Evolutionary conservation across 768 basidiomycete genomes (phyloP).

Genomic region (Boletus pseudopeckii): DNA sequence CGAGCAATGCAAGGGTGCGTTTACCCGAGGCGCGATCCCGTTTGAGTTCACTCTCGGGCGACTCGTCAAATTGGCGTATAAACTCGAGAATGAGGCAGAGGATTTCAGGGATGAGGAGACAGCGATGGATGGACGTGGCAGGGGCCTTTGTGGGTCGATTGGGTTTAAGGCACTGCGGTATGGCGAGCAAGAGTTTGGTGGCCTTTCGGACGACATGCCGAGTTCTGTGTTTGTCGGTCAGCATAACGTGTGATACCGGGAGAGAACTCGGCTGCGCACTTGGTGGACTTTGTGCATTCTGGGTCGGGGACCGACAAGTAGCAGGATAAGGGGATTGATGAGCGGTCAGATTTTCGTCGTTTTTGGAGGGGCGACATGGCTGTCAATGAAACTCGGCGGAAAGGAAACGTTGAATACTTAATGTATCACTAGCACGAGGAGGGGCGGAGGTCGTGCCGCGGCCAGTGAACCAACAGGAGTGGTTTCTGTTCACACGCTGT

Average conservation of each 20-base stretch:
- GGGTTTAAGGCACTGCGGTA: not conserved
- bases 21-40: constrained; percentile 16
- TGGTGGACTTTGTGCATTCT: not conserved
- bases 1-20: constrained; percentile 25
- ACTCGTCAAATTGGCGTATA: constrained; percentile 21
- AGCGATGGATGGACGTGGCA: constrained; percentile 15
- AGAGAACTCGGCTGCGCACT: constrained; percentile 1
- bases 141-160: not conserved
- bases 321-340: not conserved
- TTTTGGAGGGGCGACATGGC: not conserved
- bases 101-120: constrained; percentile 22
- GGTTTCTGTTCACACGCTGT: not conserved
- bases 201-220: not conserved
- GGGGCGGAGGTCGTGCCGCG: not conserved
- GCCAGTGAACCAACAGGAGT: too few species aligned
- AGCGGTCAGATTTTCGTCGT: not conserved
- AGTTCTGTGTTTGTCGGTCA: constrained; percentile 7
- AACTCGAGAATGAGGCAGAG: constrained; percentile 21
- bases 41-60: constrained; percentile 13
- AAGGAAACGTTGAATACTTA: not conserved
- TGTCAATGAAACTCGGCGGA: not conserved
- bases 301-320: not conserved
- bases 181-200: not conserved
- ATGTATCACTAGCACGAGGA: too few species aligned
- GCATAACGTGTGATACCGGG: not conserved